phyloP scores from a whole-genome alignment of 495 filamentous ascomycete species.

The Aeminium ludgeri region DNA sequence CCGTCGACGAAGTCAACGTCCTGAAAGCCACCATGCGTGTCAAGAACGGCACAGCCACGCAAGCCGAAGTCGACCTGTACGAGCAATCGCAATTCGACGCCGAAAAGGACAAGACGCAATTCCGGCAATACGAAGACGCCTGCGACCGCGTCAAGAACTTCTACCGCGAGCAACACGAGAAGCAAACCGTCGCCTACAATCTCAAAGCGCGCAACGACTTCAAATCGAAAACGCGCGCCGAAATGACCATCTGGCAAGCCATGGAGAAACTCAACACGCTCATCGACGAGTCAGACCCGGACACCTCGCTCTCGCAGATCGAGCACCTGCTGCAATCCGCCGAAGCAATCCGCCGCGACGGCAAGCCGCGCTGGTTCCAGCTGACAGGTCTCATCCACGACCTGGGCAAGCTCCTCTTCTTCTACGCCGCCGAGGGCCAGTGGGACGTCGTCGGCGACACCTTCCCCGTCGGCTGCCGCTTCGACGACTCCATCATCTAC shows the following conservation, averaged over 20 bases:
- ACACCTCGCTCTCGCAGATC: slow-evolving; percentile 72
- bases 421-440: slow-evolving; percentile 65
- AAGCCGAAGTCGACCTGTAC: slow-evolving; percentile 38
- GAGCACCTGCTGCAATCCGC: slow-evolving; percentile 75
- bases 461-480: slow-evolving; percentile 77
- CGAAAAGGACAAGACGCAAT: slow-evolving; percentile 64
- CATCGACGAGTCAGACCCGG: slow-evolving; percentile 76
- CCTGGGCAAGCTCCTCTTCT: slow-evolving; percentile 73
- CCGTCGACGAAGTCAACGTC: slow-evolving; percentile 66
- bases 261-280: slow-evolving; percentile 80
- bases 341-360: slow-evolving; percentile 72
- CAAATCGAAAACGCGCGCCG: slow-evolving; percentile 45
- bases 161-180: slow-evolving; percentile 68
- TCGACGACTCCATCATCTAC: slow-evolving; percentile 63
- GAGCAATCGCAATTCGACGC: slow-evolving; percentile 51
- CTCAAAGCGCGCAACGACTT: slow-evolving; percentile 56
- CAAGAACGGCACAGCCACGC: slow-evolving; percentile 27
- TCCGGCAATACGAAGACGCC: slow-evolving; percentile 62
- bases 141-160: slow-evolving; percentile 68
- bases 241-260: slow-evolving; percentile 76
- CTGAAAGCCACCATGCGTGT: slow-evolving; percentile 38
- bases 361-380: slow-evolving; percentile 89
- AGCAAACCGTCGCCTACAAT: slow-evolving; percentile 76
- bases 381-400: slow-evolving; percentile 79
- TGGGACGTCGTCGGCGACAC: slow-evolving; percentile 91